Base-by-base conservation (phyloP, 441 rosid genomes). In the Croton laevigatus region DNA sequence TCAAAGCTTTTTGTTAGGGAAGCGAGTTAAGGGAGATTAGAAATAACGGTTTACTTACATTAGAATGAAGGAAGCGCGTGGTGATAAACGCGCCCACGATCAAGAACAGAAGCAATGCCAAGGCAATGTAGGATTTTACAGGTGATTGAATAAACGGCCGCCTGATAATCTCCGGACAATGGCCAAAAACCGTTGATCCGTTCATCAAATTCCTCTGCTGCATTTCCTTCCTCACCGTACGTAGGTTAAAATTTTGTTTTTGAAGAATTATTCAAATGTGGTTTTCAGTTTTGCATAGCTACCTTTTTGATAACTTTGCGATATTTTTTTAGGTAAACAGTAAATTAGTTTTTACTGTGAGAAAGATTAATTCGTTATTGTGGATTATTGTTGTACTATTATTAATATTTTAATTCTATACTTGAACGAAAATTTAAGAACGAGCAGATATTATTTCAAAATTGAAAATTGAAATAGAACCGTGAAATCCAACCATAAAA, bases 1-100 rank as follows among this genome's bases (percentile, higher is more conserved):
- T 57, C 38, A 57, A 58, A 27, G 3, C 32, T 12, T 37, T 10
- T 36, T 3, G 17, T 3, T 5, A 13, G 69, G 7, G 48, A 32
- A 49, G 6, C 19, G 6, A 6, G 17, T 46, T 10, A 16, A 16
- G 36, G 32, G 44, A 49, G 11, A 12, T 14, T 14, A 62, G 19
- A 13, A 32, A 6, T 9, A 42, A 20, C 8, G 12, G 59, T 3
- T 11, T 3, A 52, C 60, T 74, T 67, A 85, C 89, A 27, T 70
- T 64, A 57, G 76, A 66, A 65, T 77, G 74, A 27, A 76, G 78
- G 76, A 76, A 38, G 74, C 75, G 86, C 69, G 87, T 77, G 78
- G 76, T 49, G 59, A 78, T 44, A 49, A 82, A 80, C 70, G 84
- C 82, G 77, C 87, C 83, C 85, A 76, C 62, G 65, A 86, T 51